phyloP scores from a whole-genome alignment of 164 flowering plant species.

The Cinnamomum micranthum region DNA sequence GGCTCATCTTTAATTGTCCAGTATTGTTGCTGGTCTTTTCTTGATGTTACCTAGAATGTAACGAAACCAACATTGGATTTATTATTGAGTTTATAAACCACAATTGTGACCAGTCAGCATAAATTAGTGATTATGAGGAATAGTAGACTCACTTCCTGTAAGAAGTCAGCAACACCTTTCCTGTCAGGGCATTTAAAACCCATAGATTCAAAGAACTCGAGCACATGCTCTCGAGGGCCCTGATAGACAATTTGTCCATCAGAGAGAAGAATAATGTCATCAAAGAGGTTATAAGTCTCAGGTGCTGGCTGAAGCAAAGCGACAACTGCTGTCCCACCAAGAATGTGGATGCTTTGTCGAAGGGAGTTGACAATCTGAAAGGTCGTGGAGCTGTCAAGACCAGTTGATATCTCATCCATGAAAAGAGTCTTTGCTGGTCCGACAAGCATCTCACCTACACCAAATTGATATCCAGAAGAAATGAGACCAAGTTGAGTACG shows the following conservation, averaged over 20 bases:
- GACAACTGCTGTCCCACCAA: conserved; percentile 57
- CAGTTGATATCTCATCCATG: conserved; percentile 93
- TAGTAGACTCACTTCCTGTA: conserved; percentile 50
- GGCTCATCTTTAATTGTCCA: conserved; percentile 33
- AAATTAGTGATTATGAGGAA: not conserved
- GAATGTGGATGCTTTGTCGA: conserved; percentile 48
- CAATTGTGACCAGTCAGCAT: not conserved
- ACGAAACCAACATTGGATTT: not conserved
- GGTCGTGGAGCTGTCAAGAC: conserved; percentile 82
- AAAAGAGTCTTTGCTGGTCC: conserved; percentile 69
- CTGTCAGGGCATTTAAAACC: conserved; percentile 70
- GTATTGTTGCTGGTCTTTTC: conserved; percentile 48
- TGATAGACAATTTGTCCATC: conserved; percentile 75
- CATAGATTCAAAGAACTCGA: conserved; percentile 55
- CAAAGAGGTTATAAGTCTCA: conserved; percentile 71
- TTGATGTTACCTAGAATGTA: conserved; percentile 39
- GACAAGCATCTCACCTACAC: conserved; percentile 73
- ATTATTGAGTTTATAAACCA: too few relatives aligned
- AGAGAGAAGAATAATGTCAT: conserved; percentile 69
- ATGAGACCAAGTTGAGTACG: not conserved
- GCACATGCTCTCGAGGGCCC: conserved; percentile 63
- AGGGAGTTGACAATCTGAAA: conserved; percentile 63
- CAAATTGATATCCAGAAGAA: not conserved
- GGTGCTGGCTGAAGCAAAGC: conserved; percentile 90
- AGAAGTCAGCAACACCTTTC: conserved; percentile 68